These are phyloP conservation scores for Aspergillus aculeatinus DNA, from an alignment of 2,329 filamentous ascomycete genomes.

Conservation along the genomic window DNA sequence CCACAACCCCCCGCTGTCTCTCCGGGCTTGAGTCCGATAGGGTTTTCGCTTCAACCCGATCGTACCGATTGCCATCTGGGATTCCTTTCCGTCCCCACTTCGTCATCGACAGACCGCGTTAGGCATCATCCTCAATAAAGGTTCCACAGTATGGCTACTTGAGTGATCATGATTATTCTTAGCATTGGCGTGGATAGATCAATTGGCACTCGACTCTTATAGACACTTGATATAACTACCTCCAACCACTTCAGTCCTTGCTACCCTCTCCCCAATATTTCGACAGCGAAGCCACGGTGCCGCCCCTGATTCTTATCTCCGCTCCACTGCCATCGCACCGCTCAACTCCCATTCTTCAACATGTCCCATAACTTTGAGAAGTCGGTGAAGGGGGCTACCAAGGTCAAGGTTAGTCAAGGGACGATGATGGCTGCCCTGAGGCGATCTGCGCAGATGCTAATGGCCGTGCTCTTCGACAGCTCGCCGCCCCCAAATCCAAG, in stretches of 20 bases:
- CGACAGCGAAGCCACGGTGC: slow-evolving; percentile 1
- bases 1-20: background rate
- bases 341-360: slow-evolving; percentile 15
- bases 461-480: slow-evolving; percentile 51
- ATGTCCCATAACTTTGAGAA: slow-evolving; percentile 79
- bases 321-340: slow-evolving; percentile 12
- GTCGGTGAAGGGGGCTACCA: slow-evolving; percentile 97
- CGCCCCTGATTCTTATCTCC: slow-evolving; percentile 14
- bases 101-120: slow-evolving; percentile 13
- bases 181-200: slow-evolving; percentile 25
- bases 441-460: slow-evolving; percentile 14
- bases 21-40: background rate
- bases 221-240: slow-evolving; percentile 3
- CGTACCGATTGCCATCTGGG: slow-evolving; percentile 1
- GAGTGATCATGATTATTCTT: slow-evolving; percentile 28
- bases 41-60: slow-evolving; percentile 1
- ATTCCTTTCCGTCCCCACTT: slow-evolving; percentile 6
- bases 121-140: slow-evolving; percentile 9
- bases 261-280: background rate
- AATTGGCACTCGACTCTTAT: slow-evolving; percentile 19
- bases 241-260: background rate
- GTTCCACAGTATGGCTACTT: slow-evolving; percentile 31
- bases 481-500: slow-evolving; percentile 95
- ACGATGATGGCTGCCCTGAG: background rate
- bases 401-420: slow-evolving; percentile 73